phyloP scores from a whole-genome alignment of 129 eudicot species.

The Scalesia atractyloides region DNA sequence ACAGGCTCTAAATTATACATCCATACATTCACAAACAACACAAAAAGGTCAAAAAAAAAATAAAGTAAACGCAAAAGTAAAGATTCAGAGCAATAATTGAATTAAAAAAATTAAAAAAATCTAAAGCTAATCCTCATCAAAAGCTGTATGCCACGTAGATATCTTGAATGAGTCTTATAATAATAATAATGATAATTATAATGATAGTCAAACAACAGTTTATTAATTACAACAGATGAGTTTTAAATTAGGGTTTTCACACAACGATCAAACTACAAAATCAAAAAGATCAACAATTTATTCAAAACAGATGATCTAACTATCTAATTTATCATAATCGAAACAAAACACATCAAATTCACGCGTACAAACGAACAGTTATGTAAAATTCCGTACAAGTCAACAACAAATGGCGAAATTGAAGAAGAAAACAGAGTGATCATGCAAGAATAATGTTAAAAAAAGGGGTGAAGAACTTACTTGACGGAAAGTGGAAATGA shows the following conservation, averaged over 20 bases:
- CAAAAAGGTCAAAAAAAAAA: background rate
- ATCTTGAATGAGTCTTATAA: conserved; percentile 10
- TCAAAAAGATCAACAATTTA: background rate
- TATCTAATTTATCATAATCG: background rate
- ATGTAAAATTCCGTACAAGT: background rate
- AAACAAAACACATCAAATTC: background rate
- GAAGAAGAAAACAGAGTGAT: conserved; percentile 4
- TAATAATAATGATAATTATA: background rate
- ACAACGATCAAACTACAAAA: background rate
- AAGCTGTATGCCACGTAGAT: conserved; percentile 8
- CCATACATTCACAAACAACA: background rate
- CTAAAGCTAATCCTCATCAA: background rate
- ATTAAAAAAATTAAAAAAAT: background rate
- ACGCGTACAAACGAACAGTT: conserved; percentile 1
- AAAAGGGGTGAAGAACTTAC: conserved; percentile 19
- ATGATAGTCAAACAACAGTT: background rate
- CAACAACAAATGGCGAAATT: background rate
- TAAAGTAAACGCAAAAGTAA: background rate
- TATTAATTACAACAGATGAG: background rate
- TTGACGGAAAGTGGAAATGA: background rate
- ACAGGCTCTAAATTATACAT: conserved; percentile 1
- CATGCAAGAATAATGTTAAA: conserved; percentile 4
- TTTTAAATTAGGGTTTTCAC: conserved; percentile 13
- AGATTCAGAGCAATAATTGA: background rate
- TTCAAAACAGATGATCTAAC: background rate